Evolutionary conservation across 148 eudicot species (phyloP), one percentile per base, ranked within the genome.

Genomic region (Spergularia marina): DNA sequence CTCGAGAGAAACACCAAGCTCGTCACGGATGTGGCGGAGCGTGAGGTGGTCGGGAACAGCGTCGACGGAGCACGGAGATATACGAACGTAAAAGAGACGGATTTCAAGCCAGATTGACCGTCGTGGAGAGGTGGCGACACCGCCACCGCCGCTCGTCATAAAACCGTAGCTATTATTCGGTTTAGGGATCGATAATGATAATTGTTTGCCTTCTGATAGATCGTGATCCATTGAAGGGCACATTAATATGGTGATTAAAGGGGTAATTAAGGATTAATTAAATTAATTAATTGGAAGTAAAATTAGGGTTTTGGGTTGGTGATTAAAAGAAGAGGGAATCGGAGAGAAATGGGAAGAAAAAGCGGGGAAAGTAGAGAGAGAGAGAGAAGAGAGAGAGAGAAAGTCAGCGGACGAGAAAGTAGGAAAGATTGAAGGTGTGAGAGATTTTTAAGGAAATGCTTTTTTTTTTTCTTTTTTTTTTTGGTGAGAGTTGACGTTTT

Each of bases 31-130:
- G 25, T 87, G 90, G 39, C 88, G 85, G 25, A 92, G 90, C 6
- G 70, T 80, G 15, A 90, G 89, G 67, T 80, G 79, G 51, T 83
- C 84, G 7, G 98, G 96, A 10, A 87, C 79, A 53, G 68, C 7
- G 11, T 88, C 85, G 12, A 87, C 82, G 1, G 84, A 87, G 63
- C 91, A 91, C 0, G 98, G 92, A 0, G 90, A 77, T 20, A 93
- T 84, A 0, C 96, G 87, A 20, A 93, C 92, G 86, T 93, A 91
- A 78, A 93, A 93, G 0, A 93, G 69, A 3, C 98, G 93, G 39
- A 87, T 86, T 74, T 93, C 98, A 60, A 93, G 76, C 82, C 86
- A 86, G 2, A 85, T 81, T 11, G 86, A 85, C n/a, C 85, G 75
- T 2, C 53, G 25, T 11, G 78, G 75, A 20, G 87, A 73, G 3